phyloP scores from a whole-genome alignment of 805 yeast genomes.

The Saturnispora besseyi region DNA sequence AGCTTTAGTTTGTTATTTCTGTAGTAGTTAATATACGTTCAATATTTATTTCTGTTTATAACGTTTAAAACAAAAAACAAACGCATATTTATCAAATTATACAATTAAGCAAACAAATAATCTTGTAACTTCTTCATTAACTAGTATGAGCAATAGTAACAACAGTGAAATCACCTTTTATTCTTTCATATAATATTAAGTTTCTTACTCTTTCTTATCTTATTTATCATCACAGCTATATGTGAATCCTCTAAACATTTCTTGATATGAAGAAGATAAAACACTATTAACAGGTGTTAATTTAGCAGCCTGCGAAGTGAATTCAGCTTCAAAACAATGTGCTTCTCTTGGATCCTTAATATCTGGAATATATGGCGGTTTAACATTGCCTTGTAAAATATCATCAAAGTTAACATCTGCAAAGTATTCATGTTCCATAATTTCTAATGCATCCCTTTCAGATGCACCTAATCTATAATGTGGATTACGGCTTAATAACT shows the following conservation, averaged over 20 bases:
- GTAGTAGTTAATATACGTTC: no score
- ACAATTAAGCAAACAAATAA: neutral
- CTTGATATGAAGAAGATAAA: constrained; percentile 81
- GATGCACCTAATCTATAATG: constrained; percentile 76
- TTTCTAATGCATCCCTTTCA: constrained; percentile 80
- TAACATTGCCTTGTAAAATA: constrained; percentile 56
- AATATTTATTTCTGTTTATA: no score
- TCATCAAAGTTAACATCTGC: constrained; percentile 85
- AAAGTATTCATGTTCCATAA: constrained; percentile 94
- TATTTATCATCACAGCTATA: constrained; percentile 55
- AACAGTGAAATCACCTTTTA: no score
- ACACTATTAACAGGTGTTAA: constrained; percentile 90
- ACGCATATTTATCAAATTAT: neutral
- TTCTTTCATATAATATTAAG: neutral
- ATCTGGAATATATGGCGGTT: constrained; percentile 88
- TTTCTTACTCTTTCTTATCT: neutral
- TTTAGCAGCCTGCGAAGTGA: constrained; percentile 89
- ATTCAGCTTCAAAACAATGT: constrained; percentile 87
- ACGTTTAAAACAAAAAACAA: neutral
- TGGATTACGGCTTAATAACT: constrained; percentile 85
- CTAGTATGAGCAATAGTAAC: neutral
- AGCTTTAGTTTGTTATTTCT: no score
- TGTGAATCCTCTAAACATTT: constrained; percentile 94
- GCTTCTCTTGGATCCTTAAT: constrained; percentile 83
- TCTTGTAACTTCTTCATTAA: neutral